Base-by-base conservation (phyloP, 768 basidiomycete species). In the Russula sp. region DNA sequence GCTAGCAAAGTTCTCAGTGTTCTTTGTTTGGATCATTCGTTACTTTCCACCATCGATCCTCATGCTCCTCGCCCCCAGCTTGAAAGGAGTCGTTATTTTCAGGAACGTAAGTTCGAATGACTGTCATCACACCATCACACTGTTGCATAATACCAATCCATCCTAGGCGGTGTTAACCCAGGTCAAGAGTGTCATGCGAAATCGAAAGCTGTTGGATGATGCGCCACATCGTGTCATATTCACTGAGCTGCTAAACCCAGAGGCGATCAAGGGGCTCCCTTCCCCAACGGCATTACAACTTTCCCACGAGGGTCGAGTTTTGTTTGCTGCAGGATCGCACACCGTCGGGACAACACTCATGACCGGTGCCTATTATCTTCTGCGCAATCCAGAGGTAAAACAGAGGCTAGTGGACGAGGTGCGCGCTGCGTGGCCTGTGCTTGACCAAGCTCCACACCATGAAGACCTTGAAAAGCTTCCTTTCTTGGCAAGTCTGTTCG, bases 391-490 rank as follows among this genome's bases (percentile, higher is more conserved):
- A 2, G 40, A 57, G 9, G 22, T 20, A 24, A 65, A 65, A 26
- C 40, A 57, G 26, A 42, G 42, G 24, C 61, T 65, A 5, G 61
- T 52, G n/a, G 54, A 51, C 2, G 64, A 65, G 9, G 4, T 65
- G 5, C 49, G 32, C 24, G 2, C 20, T 13, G 61, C 32, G 7
- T 65, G 64, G 64, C 64, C 61, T 46, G 22, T 30, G 20, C 54
- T 62, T 13, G 49, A 56, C 18, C 28, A 57, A 14, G 40, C 64
- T 9, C 64, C 61, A 20, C 22, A 8, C 20, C 52, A 62, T 13
- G 61, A 65, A 52, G 64, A 36, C 0, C 32, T 65, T n/a, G 64
- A 65, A 22, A 62, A 26, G n/a, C 64, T 65, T 16, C 64, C 64
- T 0, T 63, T 57, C 34, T 26, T 65, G 32, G 64, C 34, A 56